Percentiles rank a stretch among this genome's conserved stretches.
phyloP scores from a whole-genome alignment of 192 early-diverging fungal species.

The Haplosporangium gracile region DNA sequence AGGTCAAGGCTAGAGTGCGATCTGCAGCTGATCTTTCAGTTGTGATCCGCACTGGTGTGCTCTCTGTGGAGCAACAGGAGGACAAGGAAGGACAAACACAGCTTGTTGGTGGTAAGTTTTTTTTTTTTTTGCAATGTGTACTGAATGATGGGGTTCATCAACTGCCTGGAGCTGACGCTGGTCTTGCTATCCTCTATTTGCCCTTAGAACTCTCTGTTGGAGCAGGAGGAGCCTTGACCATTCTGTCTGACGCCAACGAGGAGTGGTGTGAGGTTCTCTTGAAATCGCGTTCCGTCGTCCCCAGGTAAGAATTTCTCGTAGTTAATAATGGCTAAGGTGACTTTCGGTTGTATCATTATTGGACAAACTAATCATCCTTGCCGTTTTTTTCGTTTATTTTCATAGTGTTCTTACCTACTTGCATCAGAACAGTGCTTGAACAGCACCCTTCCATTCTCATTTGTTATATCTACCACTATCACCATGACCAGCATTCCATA shows the following conservation, averaged over 20 bases:
- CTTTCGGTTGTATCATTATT: neutral
- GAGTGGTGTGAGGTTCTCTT: slow-evolving; percentile 92
- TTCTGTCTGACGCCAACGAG: slow-evolving; percentile 84
- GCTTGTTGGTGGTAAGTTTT: slow-evolving; percentile 35
- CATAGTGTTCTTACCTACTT: slow-evolving; percentile 35
- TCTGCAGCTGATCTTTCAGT: slow-evolving; percentile 66
- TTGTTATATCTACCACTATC: neutral
- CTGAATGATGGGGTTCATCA: neutral
- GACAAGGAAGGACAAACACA: slow-evolving; percentile 1
- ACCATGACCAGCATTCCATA: neutral
- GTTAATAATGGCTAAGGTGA: neutral
- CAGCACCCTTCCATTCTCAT: neutral
- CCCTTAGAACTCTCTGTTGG: slow-evolving; percentile 79
- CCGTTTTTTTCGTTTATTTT: neutral
- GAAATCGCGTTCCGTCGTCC: slow-evolving; percentile 75
- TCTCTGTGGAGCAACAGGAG: slow-evolving; percentile 24
- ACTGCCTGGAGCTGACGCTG: neutral
- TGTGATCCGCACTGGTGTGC: slow-evolving; percentile 92
- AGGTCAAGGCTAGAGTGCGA: slow-evolving; percentile 1
- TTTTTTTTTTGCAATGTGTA: neutral
- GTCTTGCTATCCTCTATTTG: neutral
- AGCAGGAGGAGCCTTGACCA: slow-evolving; percentile 94
- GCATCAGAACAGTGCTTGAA: slow-evolving; percentile 14
- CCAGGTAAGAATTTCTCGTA: slow-evolving; percentile 48
- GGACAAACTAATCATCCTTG: neutral